Evolutionary conservation across 2,329 filamentous ascomycete genomes (phyloP).

Genomic region (Phialophora macrospora): DNA sequence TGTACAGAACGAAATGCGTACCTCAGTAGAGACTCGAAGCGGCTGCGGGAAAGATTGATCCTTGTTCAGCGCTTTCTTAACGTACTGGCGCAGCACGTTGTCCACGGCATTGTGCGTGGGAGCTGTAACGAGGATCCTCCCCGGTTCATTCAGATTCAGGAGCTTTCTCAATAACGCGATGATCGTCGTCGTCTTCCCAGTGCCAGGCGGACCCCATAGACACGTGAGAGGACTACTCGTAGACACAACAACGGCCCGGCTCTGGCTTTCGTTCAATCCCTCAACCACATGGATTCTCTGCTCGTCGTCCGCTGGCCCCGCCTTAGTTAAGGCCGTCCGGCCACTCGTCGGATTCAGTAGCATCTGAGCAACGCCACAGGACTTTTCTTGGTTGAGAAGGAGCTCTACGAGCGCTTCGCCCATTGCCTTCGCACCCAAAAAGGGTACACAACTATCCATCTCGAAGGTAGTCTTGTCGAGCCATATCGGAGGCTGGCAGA

Average conservation of each 20-base stretch:
- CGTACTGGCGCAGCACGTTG: conserved; percentile 49
- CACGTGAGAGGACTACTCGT: conserved; percentile 46
- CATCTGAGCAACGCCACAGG: conserved; percentile 43
- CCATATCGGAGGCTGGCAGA: conserved; percentile 48
- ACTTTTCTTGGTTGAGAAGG: conserved; percentile 41
- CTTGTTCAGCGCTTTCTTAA: conserved; percentile 27
- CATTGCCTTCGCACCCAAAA: conserved; percentile 50
- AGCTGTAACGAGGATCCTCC: conserved; percentile 48
- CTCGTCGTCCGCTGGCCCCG: not conserved
- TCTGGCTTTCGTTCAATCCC: conserved; percentile 46
- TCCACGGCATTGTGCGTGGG: conserved; percentile 56
- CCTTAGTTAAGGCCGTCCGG: not conserved
- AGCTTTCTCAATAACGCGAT: conserved; percentile 47
- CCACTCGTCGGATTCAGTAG: conserved; percentile 27
- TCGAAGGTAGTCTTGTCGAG: conserved; percentile 47
- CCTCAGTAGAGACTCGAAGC: conserved; percentile 44
- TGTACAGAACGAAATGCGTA: conserved; percentile 23
- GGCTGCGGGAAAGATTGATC: conserved; percentile 21
- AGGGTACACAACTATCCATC: conserved; percentile 49
- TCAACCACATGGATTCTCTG: conserved; percentile 11
- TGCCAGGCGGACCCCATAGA: conserved; percentile 55
- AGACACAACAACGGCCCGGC: conserved; percentile 43
- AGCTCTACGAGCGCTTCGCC: conserved; percentile 47
- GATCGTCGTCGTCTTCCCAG: conserved; percentile 53
- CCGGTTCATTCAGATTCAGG: conserved; percentile 38